phyloP scores from a whole-genome alignment of 2,329 filamentous ascomycete species.

The Gnomoniopsis smithogilvyi region DNA sequence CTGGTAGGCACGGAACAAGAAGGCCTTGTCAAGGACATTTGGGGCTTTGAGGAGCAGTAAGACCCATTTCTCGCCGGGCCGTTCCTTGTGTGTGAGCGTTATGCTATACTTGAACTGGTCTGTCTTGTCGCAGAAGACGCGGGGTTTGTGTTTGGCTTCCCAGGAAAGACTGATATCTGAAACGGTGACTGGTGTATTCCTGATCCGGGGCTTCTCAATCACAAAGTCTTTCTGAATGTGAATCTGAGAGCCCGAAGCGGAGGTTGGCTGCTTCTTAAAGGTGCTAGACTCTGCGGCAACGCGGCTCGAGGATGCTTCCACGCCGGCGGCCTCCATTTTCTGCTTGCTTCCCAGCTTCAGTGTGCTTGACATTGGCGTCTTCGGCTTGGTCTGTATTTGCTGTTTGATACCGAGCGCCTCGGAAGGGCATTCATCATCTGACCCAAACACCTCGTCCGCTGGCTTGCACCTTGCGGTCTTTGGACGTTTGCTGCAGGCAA shows the following conservation, averaged over 20 bases:
- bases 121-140: conserved; percentile 60
- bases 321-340: too few relatives aligned
- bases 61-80: not conserved
- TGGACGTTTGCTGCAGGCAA: not conserved
- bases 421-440: not conserved
- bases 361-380: too few relatives aligned
- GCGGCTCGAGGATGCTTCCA: not conserved
- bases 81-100: conserved; percentile 41
- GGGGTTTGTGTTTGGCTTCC: conserved; percentile 34
- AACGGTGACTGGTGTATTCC: not conserved
- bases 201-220: not conserved
- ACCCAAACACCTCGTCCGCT: not conserved
- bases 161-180: not conserved
- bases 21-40: conserved; percentile 47
- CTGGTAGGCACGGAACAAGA: conserved; percentile 56
- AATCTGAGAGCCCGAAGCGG: not conserved
- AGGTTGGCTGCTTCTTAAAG: not conserved
- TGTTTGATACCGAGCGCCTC: not conserved
- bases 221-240: not conserved
- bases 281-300: too few relatives aligned
- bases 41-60: conserved; percentile 66
- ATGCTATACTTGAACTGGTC: conserved; percentile 61
- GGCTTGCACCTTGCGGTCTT: not conserved
- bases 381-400: not conserved
- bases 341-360: too few relatives aligned